A percentile compares a stretch with the other conserved stretches of the same genome.
Conservation (phyloP, 495 filamentous ascomycete species). For the Hypoxylon cercidicola region DNA sequence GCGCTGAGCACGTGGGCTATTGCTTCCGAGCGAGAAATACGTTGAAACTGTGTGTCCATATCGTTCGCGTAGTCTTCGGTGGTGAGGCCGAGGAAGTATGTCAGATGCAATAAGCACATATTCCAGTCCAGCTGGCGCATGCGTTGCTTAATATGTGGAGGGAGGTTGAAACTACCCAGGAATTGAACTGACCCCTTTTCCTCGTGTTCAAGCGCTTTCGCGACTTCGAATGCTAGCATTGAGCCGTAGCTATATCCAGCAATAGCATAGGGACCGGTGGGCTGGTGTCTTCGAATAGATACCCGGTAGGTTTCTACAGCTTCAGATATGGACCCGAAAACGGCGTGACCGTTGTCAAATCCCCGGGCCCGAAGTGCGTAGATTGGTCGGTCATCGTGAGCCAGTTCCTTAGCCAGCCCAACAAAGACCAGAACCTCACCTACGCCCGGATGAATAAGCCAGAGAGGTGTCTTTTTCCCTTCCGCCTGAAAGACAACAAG, state of each 20-base stretch:
- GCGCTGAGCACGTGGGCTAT: slow-evolving; percentile 46
- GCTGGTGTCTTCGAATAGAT: slow-evolving; percentile 59
- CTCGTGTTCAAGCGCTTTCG: slow-evolving; percentile 59
- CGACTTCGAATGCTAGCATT: slow-evolving; percentile 66
- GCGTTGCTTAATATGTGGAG: slow-evolving; percentile 64
- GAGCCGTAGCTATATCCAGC: slow-evolving; percentile 66
- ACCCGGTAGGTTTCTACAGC: slow-evolving; percentile 51
- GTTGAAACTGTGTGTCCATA: slow-evolving; percentile 16
- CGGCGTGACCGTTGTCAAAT: slow-evolving; percentile 53
- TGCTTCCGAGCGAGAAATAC: slow-evolving; percentile 31
- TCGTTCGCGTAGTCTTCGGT: slow-evolving; percentile 40
- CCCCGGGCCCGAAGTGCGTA: slow-evolving; percentile 66
- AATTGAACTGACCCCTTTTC: slow-evolving; percentile 45
- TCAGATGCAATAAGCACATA: slow-evolving; percentile 57
- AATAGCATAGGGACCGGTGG: slow-evolving; percentile 65
- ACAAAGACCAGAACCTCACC: slow-evolving; percentile 69
- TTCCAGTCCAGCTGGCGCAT: slow-evolving; percentile 62
- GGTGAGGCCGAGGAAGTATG: slow-evolving; percentile 61
- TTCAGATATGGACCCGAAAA: slow-evolving; percentile 52
- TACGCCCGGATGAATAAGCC: slow-evolving; percentile 66
- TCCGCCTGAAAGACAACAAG: slow-evolving; percentile 55
- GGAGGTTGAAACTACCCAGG: slow-evolving; percentile 54
- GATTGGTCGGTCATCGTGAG: slow-evolving; percentile 57
- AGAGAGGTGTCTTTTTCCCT: slow-evolving; percentile 62
- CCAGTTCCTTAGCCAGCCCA: slow-evolving; percentile 55